Conservation (phyloP, 257 asterid genomes). For the Parsonsia alboflavescens region DNA sequence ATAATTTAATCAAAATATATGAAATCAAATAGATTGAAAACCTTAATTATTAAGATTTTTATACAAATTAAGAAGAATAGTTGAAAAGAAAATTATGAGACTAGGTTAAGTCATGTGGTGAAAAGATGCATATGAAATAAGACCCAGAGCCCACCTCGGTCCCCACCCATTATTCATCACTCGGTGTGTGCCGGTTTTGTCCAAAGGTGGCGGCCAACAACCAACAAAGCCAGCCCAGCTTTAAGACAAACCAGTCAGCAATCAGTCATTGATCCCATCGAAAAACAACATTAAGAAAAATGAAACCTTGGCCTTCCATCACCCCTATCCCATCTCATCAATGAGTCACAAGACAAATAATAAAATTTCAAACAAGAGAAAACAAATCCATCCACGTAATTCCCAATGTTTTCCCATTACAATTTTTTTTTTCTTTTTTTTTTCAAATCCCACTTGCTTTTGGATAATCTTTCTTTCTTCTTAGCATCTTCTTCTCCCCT, state of each 20-base stretch:
- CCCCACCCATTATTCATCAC: not conserved
- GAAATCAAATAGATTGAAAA: no score
- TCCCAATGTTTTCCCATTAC: slow-evolving; percentile 21
- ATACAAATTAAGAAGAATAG: no score
- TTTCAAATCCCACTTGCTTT: slow-evolving; percentile 10
- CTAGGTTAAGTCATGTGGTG: no score
- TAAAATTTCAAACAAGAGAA: slow-evolving; percentile 6
- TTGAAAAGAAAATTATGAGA: no score
- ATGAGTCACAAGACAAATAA: not conserved
- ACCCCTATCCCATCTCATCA: not conserved
- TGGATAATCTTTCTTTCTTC: not conserved
- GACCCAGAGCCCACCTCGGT: no score
- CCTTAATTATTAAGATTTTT: no score
- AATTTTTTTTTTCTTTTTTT: no score
- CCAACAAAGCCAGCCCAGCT: slow-evolving; percentile 24
- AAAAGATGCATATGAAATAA: no score
- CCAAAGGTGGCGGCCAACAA: slow-evolving; percentile 15
- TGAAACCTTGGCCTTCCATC: not conserved
- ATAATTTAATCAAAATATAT: no score
- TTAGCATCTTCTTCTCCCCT: not conserved
- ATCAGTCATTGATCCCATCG: not conserved
- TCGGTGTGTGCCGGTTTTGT: slow-evolving; percentile 5
- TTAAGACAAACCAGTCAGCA: slow-evolving; percentile 24
- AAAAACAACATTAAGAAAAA: not conserved
- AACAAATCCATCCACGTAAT: slow-evolving; percentile 23